Evolutionary conservation across 768 basidiomycete species (phyloP), one percentile per base, ranked within the genome.

Genomic region (Kwoniella dendrophila): DNA sequence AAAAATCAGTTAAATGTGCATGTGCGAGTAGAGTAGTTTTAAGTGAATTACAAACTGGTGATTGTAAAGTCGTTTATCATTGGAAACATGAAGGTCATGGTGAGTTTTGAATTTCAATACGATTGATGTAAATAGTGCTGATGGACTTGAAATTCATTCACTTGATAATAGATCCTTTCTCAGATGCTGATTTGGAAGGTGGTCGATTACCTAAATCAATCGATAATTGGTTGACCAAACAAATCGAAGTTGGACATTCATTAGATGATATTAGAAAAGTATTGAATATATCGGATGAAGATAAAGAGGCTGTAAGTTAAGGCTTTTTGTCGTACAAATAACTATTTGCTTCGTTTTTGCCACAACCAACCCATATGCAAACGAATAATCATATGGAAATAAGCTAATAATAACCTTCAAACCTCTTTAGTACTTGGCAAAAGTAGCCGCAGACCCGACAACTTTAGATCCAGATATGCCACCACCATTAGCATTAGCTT

Each of bases 71-170:
- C 7, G 54, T 60, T 2, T 76, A 67, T 54, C 67, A 64, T 44
- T 76, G 74, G 74, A 64, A 66, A 52, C 74, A 76, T 44, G 66
- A 73, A n/a, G 72, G 74, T 6, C 74, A 76, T 66, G 72, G 74
- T 76, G 65, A 69, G 72, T 64, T 14, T 45, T 18, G 12, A 3
- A 45, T n/a, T 11, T 4, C 18, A 12, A 1, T 18, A 5, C 33
- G 30, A 4, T 20, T 29, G 10, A 26, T 24, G 24, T 16, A 16
- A 36, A 8, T 36, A 36, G 34, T 36, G 34, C 16, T 16, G 51
- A 10, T 18, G 54, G 4, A 38, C 34, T 14, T 24, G 20, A 3
- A 34, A 22, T 6, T 29, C 36, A 22, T 14, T 55, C 47, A 36
- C 18, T 18, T 8, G 8, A 8, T 43, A 7, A 20, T 48, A 75